Evolutionary conservation across 306 rosid species (phyloP), one percentile per base, ranked within the genome.

Genomic region (Albizia julibrissin): DNA sequence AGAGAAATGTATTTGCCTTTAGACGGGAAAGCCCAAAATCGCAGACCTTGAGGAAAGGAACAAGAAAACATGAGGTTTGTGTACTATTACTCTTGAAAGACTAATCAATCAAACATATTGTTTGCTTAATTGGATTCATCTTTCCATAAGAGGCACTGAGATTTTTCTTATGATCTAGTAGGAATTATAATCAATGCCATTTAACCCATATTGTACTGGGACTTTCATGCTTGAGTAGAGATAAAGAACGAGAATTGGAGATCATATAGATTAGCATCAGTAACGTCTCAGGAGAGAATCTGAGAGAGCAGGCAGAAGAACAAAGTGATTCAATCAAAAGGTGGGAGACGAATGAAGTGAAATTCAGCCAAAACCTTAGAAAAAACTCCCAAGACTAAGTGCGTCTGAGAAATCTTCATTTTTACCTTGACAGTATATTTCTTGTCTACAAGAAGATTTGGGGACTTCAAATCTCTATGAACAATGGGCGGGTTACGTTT

Each of bases 21-120:
- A 89, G 80, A 50, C 94, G 94, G 68, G 98, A 93, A 79, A 93
- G 98, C 82, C 98, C 98, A 89, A 93, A 93, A 89, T 93, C 98
- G 42, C 92, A 76, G 78, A 93, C 98, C 98, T 93, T 72, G 74
- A 72, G 65, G 69, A 80, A 77, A 56, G 47, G 76, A 1, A 66
- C 49, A 76, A 76, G 26, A 75, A 78, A 39, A 27, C 34, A 79
- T 75, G 58, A 58, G 31, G 31, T 9, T 13, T 58, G 19, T 13
- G 19, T 27, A 4, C 8, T 26, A 62, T 12, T 62, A 12, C 69
- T 64, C 40, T 21, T 19, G 22, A 8, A 74, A 52, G 67, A 52
- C 22, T 31, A 74, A 52, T 34, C 31, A 34, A 74, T 18, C 31
- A 70, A 70, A 71, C 22, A 52, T 14, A n/a, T 74, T 50, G 66